Conservation (phyloP, 345 rosid genomes). For the Jatropha curcas region DNA sequence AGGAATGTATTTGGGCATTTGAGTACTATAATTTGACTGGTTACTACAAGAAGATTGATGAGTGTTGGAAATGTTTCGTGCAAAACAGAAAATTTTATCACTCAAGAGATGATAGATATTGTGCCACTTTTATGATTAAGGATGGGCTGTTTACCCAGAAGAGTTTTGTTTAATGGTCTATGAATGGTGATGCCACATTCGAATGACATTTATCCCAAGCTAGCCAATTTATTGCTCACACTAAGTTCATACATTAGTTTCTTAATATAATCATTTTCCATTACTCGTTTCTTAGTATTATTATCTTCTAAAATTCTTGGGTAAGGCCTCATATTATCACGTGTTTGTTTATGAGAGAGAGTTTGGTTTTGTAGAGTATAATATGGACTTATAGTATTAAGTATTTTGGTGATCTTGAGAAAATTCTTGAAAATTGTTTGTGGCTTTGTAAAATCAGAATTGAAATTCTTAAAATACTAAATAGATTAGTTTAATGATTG, state of each 20-base stretch:
- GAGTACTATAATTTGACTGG: conserved; percentile 69
- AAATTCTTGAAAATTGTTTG: no score
- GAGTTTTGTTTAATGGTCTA: conserved; percentile 77
- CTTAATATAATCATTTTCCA: conserved; percentile 10
- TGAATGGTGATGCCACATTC: conserved; percentile 82
- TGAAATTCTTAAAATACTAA: no score
- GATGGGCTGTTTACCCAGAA: conserved; percentile 90
- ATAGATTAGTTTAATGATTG: no score
- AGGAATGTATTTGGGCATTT: conserved; percentile 83
- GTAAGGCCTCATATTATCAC: no score
- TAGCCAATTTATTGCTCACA: conserved; percentile 42
- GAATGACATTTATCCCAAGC: conserved; percentile 63
- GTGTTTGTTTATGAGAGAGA: not conserved
- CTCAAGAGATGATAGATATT: conserved; percentile 59
- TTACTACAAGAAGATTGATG: conserved; percentile 57
- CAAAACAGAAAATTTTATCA: conserved; percentile 71
- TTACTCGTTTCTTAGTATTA: conserved; percentile 4
- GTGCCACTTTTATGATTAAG: conserved; percentile 64
- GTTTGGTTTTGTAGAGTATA: not conserved
- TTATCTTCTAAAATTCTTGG: no score
- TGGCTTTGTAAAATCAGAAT: no score
- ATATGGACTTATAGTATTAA: no score
- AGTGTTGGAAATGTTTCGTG: conserved; percentile 68
- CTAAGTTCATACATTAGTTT: not conserved
- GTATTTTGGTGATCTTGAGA: no score